Percentiles rank a stretch among this genome's conserved stretches.
phyloP scores from a whole-genome alignment of 2,329 filamentous ascomycete species.

The Botryosphaeria agaves region DNA sequence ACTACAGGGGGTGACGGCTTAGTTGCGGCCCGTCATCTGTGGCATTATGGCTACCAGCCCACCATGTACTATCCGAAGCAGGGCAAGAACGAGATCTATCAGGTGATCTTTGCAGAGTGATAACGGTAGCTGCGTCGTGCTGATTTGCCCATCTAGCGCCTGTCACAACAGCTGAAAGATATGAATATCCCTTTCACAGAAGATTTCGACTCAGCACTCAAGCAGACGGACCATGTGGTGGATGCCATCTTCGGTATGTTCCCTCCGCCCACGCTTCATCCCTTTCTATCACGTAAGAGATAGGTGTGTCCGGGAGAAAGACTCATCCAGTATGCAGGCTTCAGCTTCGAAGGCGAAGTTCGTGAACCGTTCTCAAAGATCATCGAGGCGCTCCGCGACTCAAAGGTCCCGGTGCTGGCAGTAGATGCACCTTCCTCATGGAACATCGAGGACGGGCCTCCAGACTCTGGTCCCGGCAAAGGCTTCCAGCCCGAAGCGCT shows the following conservation, averaged over 20 bases:
- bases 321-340: conserved; percentile 33
- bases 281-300: no score
- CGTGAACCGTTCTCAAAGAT: conserved; percentile 80
- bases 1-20: conserved; percentile 71
- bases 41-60: conserved; percentile 80
- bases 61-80: conserved; percentile 88
- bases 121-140: no score
- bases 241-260: conserved; percentile 77
- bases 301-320: no score
- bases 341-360: conserved; percentile 82
- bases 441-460: conserved; percentile 80
- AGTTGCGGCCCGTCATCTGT: conserved; percentile 81
- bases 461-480: conserved; percentile 56
- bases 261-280: neutral
- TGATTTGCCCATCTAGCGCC: no score
- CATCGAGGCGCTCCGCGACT: conserved; percentile 58
- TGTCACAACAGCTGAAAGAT: conserved; percentile 70
- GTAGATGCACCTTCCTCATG: conserved; percentile 91
- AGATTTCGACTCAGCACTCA: conserved; percentile 54
- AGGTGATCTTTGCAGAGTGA: no score
- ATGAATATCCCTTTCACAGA: conserved; percentile 69
- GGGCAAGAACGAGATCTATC: conserved; percentile 76
- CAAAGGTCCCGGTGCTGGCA: conserved; percentile 60
- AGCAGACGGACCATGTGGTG: conserved; percentile 60
- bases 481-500: conserved; percentile 65